Percentiles rank a stretch among this genome's conserved stretches.
Conservation (phyloP, 2,329 filamentous ascomycete species). For the Mollisiaceae sp. region DNA sequence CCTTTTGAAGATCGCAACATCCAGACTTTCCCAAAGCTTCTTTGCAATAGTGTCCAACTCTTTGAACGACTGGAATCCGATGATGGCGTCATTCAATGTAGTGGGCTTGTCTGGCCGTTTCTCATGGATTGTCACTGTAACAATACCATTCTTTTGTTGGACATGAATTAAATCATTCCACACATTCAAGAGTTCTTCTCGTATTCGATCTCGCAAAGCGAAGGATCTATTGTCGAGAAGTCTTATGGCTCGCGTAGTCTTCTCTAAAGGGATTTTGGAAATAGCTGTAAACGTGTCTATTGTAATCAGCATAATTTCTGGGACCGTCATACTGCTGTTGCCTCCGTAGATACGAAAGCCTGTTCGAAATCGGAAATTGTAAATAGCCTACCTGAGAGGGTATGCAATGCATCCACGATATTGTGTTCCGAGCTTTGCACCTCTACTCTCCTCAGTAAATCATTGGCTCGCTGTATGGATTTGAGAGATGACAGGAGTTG, state of each 20-base stretch:
- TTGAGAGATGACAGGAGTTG: conserved; percentile 58
- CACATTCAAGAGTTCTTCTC: conserved; percentile 68
- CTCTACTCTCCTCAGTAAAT: conserved; percentile 67
- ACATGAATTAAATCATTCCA: conserved; percentile 74
- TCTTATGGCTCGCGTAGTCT: conserved; percentile 64
- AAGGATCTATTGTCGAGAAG: conserved; percentile 69
- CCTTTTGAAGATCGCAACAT: conserved; percentile 63
- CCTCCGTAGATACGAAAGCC: too few relatives aligned
- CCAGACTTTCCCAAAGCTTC: conserved; percentile 66
- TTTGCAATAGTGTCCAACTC: conserved; percentile 65
- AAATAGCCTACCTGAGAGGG: conserved; percentile 57
- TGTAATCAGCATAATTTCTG: conserved; percentile 34
- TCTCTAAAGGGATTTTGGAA: conserved; percentile 63
- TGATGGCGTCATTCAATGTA: conserved; percentile 58
- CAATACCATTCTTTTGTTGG: conserved; percentile 53
- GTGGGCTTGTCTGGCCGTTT: conserved; percentile 46
- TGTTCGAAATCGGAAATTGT: too few relatives aligned
- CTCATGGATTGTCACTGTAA: conserved; percentile 58
- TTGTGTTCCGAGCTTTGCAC: conserved; percentile 57
- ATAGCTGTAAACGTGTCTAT: conserved; percentile 63
- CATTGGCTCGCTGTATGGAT: conserved; percentile 61
- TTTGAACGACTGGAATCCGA: conserved; percentile 63
- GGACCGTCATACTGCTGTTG: too few relatives aligned
- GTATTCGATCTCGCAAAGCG: conserved; percentile 69
- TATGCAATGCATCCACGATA: conserved; percentile 60